Conservation (phyloP, 768 basidiomycete genomes). For the Chalciporus piperatus region DNA sequence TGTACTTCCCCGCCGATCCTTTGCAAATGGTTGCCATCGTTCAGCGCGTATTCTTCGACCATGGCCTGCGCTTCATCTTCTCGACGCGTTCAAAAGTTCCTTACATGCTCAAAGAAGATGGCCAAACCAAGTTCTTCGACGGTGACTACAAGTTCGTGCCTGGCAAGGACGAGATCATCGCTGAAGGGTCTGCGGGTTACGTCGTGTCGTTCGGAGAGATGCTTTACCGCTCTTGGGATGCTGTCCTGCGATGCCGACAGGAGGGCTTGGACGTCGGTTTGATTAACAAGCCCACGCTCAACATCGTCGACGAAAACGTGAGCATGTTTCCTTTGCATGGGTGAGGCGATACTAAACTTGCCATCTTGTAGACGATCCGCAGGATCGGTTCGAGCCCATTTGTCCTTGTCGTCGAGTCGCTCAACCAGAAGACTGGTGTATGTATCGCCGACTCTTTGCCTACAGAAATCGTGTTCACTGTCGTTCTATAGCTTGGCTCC, state of each 20-base stretch:
- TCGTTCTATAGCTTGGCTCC: constrained; percentile 55
- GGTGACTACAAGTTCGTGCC: constrained; percentile 76
- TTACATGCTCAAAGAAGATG: constrained; percentile 77
- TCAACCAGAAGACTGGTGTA: constrained; percentile 87
- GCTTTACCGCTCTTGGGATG: constrained; percentile 81
- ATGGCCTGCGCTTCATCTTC: constrained; percentile 82
- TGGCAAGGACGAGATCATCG: constrained; percentile 80
- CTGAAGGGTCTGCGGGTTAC: constrained; percentile 75
- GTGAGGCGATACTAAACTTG: neutral
- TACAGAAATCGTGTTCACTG: neutral
- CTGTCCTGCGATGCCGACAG: constrained; percentile 69
- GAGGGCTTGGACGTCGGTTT: constrained; percentile 77
- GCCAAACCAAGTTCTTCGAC: constrained; percentile 61
- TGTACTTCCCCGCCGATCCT: constrained; percentile 88
- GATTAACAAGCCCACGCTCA: constrained; percentile 83
- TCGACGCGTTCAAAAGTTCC: constrained; percentile 90
- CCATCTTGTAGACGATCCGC: constrained; percentile 44
- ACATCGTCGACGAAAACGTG: constrained; percentile 80
- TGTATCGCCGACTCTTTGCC: constrained; percentile 10
- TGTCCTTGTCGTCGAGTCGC: constrained; percentile 81
- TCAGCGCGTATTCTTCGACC: constrained; percentile 77
- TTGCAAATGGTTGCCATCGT: constrained; percentile 78
- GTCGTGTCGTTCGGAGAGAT: constrained; percentile 87
- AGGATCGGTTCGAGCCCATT: constrained; percentile 75
- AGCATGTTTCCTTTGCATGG: constrained; percentile 8